These are phyloP conservation scores for Phytopythium helicoides DNA, from an alignment of 352 stramenopile genomes.

Conservation along the genomic window DNA sequence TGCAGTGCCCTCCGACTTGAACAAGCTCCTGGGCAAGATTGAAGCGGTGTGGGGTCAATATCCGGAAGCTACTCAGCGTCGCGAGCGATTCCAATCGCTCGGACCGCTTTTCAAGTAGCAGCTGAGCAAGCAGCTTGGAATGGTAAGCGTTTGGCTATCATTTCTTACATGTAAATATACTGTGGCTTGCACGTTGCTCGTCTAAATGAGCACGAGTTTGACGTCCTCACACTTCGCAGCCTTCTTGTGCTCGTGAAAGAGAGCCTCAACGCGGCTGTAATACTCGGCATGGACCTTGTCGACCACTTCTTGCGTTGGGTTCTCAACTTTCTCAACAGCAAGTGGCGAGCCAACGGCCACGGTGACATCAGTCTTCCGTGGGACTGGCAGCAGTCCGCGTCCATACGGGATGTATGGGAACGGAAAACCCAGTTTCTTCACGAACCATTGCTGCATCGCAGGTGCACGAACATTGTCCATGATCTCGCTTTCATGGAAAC, in stretches of 20 bases:
- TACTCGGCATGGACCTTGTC: conserved; percentile 62
- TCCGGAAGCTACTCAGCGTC: conserved; percentile 48
- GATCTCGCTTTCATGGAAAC: conserved; percentile 80
- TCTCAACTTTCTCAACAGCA: conserved; percentile 40
- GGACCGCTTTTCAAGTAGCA: conserved; percentile 21
- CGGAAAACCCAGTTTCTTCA: conserved; percentile 75
- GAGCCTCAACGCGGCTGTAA: conserved; percentile 42
- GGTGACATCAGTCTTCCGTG: conserved; percentile 51
- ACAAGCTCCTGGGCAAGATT: conserved; percentile 26
- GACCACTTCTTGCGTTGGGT: conserved; percentile 58
- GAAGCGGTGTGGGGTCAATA: conserved; percentile 43
- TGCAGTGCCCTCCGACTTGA: conserved; percentile 44
- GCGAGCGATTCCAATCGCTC: conserved; percentile 57
- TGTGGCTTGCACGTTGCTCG: too few relatives aligned
- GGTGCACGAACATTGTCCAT: conserved; percentile 81
- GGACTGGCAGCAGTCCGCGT: conserved; percentile 60
- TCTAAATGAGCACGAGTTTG: conserved; percentile 61
- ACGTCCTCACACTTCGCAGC: conserved; percentile 70
- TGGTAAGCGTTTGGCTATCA: too few relatives aligned
- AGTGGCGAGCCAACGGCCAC: conserved; percentile 69
- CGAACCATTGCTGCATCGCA: conserved; percentile 71
- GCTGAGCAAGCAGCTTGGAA: not conserved
- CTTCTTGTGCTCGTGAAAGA: conserved; percentile 78
- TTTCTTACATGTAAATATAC: too few relatives aligned
- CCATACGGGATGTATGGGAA: conserved; percentile 82